These are phyloP conservation scores for Irpex rosettiformis DNA, from an alignment of 1,284 basidiomycete genomes.

Conservation along the genomic window DNA sequence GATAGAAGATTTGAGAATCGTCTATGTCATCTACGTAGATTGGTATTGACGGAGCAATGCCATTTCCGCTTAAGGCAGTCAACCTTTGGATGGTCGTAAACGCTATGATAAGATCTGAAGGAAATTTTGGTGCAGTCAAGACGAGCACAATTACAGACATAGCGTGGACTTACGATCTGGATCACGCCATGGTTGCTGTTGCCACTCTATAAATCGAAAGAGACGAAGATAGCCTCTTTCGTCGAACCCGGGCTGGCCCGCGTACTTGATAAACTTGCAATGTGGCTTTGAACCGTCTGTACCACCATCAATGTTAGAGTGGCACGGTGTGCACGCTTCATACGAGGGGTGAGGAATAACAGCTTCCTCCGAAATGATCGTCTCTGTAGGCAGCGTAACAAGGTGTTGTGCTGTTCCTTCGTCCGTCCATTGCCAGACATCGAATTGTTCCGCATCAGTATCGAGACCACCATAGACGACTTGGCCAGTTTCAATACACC, in stretches of 20 bases:
- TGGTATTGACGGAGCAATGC: background rate
- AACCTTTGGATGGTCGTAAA: slow-evolving; percentile 2
- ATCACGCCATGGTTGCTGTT: slow-evolving; percentile 28
- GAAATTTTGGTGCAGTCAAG: background rate
- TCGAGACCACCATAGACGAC: background rate
- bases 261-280: slow-evolving; percentile 30
- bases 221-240: slow-evolving; percentile 19
- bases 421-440: background rate
- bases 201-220: slow-evolving; percentile 32
- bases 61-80: background rate
- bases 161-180: slow-evolving; percentile 36
- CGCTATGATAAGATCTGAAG: background rate
- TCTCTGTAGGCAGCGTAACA: background rate
- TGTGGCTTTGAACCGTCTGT: slow-evolving; percentile 2
- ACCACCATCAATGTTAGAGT: slow-evolving; percentile 19
- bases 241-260: slow-evolving; percentile 32
- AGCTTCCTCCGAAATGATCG: background rate
- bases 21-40: slow-evolving; percentile 1
- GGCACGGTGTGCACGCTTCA: slow-evolving; percentile 31
- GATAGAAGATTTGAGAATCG: background rate
- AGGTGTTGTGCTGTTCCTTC: background rate
- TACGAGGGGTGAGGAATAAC: slow-evolving; percentile 26
- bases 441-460: background rate
- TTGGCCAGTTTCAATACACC: background rate
- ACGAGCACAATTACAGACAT: background rate